Evolutionary conservation across 2,329 filamentous ascomycete species (phyloP).

Genomic region (Akanthomyces uredinophilus): DNA sequence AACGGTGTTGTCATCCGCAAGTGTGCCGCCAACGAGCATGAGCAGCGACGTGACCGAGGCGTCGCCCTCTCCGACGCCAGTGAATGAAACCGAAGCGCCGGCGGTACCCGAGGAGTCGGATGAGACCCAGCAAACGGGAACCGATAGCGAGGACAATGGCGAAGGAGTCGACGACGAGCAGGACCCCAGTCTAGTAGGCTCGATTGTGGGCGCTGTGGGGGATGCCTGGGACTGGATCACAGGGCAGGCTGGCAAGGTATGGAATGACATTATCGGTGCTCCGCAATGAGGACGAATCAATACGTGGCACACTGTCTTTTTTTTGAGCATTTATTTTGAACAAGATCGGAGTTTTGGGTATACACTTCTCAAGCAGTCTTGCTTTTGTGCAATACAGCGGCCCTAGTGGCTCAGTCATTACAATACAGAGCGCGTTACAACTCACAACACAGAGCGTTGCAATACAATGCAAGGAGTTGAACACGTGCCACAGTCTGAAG

Average conservation of each 20-base stretch:
- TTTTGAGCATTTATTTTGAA: neutral
- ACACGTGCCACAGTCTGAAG: neutral
- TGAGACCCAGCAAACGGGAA: neutral
- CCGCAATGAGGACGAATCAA: neutral
- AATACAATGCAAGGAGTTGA: neutral
- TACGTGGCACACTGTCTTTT: neutral
- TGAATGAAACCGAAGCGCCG: neutral
- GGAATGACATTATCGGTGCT: constrained; percentile 7
- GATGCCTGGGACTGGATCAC: constrained; percentile 16
- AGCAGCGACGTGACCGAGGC: constrained; percentile 17
- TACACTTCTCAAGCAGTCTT: neutral
- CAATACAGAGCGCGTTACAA: neutral
- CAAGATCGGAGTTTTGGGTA: constrained; percentile 4
- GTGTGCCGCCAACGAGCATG: neutral
- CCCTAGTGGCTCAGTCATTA: neutral
- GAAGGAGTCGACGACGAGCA: neutral
- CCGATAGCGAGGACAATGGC: neutral
- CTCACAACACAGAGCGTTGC: too few relatives aligned
- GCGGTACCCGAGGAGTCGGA: neutral
- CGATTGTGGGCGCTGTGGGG: neutral
- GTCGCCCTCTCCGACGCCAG: neutral
- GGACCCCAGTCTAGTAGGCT: neutral
- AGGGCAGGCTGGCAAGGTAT: constrained; percentile 16
- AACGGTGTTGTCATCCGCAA: constrained; percentile 4
- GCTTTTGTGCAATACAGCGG: neutral